Evolutionary conservation across 2,329 filamentous ascomycete genomes (phyloP).

Genomic region (Pyricularia grisea): DNA sequence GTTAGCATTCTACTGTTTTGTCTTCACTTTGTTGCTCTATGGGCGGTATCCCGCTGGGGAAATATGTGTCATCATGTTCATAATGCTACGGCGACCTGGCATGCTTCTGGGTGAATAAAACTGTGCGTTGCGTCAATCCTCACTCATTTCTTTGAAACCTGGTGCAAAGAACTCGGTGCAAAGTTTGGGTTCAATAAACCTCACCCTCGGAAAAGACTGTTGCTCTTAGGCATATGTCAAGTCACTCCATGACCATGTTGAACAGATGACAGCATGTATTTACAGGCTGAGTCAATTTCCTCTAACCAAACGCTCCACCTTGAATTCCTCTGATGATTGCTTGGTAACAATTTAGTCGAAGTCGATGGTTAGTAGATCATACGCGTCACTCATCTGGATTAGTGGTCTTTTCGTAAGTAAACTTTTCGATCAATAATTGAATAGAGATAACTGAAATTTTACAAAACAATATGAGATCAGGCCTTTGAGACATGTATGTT

Average conservation of each 20-base stretch:
- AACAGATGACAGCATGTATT: neutral
- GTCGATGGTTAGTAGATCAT: too few species aligned
- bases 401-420: neutral
- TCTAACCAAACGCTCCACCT: neutral
- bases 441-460: neutral
- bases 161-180: too few species aligned
- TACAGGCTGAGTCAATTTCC: neutral
- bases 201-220: neutral
- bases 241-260: neutral
- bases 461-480: too few species aligned
- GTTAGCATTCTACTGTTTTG: slow-evolving; percentile 21
- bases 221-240: neutral
- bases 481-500: too few species aligned
- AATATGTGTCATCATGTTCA: neutral
- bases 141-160: neutral
- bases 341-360: neutral
- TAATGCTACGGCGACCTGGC: neutral
- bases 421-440: neutral
- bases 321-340: neutral
- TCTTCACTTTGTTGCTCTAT: slow-evolving; percentile 24
- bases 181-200: neutral
- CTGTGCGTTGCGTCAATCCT: neutral
- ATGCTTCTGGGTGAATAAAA: neutral
- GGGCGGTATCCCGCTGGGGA: slow-evolving; percentile 9
- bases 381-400: neutral